A percentile compares a stretch with the other conserved stretches of the same genome.
Conservation (phyloP, 352 stramenopile genomes). For the Aphanomyces cochlioides region DNA sequence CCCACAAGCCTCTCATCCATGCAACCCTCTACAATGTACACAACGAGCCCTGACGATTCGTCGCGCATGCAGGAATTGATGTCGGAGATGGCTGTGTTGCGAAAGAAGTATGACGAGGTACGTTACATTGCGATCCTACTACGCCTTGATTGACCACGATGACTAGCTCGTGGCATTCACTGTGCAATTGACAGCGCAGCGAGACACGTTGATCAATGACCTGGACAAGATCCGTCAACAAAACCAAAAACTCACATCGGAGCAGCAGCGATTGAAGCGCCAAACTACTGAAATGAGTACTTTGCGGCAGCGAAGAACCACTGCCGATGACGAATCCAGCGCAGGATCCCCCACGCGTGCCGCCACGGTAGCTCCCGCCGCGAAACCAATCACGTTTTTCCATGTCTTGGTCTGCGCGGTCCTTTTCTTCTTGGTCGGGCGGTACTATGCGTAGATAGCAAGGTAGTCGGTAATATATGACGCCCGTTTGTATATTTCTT, state of each 20-base stretch:
- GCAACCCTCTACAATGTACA: neutral
- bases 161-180: conserved; percentile 80
- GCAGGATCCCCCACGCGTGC: conserved; percentile 20
- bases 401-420: conserved; percentile 82
- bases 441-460: conserved; percentile 63
- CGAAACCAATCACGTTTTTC: conserved; percentile 69
- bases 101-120: conserved; percentile 89
- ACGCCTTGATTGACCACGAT: neutral
- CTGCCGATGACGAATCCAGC: conserved; percentile 17
- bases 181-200: conserved; percentile 80
- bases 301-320: conserved; percentile 72
- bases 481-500: conserved; percentile 29
- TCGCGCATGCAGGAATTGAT: conserved; percentile 45
- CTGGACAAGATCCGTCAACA: conserved; percentile 72
- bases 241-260: conserved; percentile 62
- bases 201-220: conserved; percentile 80
- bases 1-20: neutral
- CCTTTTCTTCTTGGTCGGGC: conserved; percentile 87
- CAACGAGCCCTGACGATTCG: conserved; percentile 1
- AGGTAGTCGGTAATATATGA: neutral
- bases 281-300: conserved; percentile 53
- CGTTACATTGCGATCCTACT: conserved; percentile 11
- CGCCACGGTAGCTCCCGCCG: neutral
- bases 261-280: conserved; percentile 62
- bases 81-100: conserved; percentile 56